Percentiles rank a stretch among this genome's conserved stretches.
phyloP scores from a whole-genome alignment of 495 filamentous ascomycete species.

The Podospora sp. region DNA sequence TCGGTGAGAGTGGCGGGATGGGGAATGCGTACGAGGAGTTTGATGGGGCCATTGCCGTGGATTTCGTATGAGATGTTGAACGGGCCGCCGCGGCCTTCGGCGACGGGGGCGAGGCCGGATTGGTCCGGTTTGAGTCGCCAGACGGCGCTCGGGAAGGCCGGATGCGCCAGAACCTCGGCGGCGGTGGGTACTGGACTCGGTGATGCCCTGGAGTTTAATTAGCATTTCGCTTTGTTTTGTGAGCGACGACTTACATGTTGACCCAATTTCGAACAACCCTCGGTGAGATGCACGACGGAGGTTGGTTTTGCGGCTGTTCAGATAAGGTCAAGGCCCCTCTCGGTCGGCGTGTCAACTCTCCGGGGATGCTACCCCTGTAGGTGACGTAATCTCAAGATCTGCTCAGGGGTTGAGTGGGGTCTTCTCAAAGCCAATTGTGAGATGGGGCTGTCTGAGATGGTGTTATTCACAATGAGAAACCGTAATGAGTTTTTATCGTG shows the following conservation, averaged over 20 bases:
- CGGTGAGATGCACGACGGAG: not conserved
- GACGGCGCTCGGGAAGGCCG: constrained; percentile 51
- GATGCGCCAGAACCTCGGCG: constrained; percentile 44
- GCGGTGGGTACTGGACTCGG: constrained; percentile 35
- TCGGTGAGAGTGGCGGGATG: constrained; percentile 17
- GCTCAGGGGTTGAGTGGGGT: no score
- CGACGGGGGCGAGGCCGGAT: constrained; percentile 62
- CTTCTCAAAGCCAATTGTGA: no score
- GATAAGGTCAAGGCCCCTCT: not conserved
- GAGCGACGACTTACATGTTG: constrained; percentile 5
- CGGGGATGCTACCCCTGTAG: not conserved
- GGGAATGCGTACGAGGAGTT: constrained; percentile 65
- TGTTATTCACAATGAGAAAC: not conserved
- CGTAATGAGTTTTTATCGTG: no score
- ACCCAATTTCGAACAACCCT: no score
- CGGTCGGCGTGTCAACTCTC: not conserved
- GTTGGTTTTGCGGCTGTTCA: not conserved
- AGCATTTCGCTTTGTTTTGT: not conserved
- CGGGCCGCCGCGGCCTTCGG: constrained; percentile 65
- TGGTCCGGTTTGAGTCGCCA: constrained; percentile 66
- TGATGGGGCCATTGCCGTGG: constrained; percentile 71
- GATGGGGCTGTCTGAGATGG: no score
- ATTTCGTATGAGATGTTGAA: constrained; percentile 75
- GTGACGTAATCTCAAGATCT: no score
- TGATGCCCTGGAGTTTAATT: not conserved